A percentile compares a stretch with the other conserved stretches of the same genome.
Evolutionary conservation across 148 eudicot species (phyloP).

Genomic region (Spergularia marina): DNA sequence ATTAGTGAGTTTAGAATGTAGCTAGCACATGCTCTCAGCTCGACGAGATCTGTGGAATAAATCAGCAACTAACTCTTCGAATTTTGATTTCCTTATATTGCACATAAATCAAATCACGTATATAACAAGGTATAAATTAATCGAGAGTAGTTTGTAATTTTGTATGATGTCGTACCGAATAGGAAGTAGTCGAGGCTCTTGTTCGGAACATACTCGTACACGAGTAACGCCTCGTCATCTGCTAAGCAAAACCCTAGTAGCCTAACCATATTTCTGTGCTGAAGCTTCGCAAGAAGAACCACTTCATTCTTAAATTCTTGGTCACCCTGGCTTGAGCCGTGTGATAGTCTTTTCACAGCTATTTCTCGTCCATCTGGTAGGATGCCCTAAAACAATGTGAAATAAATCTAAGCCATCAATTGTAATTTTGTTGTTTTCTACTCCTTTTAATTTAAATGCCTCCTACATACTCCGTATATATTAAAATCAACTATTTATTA

Average conservation of each 20-base stretch:
- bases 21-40: too few relatives aligned
- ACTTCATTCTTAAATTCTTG: slow-evolving; percentile 16
- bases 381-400: not conserved
- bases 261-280: slow-evolving; percentile 13
- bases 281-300: slow-evolving; percentile 16
- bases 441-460: too few relatives aligned
- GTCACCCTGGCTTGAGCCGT: slow-evolving; percentile 16
- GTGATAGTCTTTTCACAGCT: slow-evolving; percentile 18
- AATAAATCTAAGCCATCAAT: too few relatives aligned
- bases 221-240: not conserved
- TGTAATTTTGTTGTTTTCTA: too few relatives aligned
- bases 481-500: too few relatives aligned
- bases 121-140: not conserved
- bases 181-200: slow-evolving; percentile 21
- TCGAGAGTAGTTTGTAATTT: not conserved
- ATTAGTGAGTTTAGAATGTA: too few relatives aligned
- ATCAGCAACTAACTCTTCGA: too few relatives aligned
- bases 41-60: too few relatives aligned
- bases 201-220: slow-evolving; percentile 15
- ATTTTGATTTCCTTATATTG: too few relatives aligned
- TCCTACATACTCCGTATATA: not conserved
- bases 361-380: slow-evolving; percentile 13
- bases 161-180: slow-evolving; percentile 1
- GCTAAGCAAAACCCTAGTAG: slow-evolving; percentile 10
- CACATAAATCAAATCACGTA: too few relatives aligned